phyloP scores from a whole-genome alignment of 139 green algal genomes.

The Haematococcus sp. region DNA sequence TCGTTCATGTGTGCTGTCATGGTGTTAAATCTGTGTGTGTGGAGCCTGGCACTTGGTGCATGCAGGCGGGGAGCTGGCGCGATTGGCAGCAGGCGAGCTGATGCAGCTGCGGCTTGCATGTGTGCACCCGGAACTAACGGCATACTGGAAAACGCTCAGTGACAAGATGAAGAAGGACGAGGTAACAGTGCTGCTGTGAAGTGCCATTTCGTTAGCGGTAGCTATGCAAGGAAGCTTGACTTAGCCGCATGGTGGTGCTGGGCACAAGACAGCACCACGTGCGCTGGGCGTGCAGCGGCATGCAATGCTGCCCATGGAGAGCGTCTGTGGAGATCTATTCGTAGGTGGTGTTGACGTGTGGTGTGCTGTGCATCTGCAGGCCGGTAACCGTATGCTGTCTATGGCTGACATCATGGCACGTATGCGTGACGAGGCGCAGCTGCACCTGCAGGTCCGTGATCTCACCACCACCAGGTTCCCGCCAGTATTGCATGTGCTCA shows the following conservation, averaged over 20 bases:
- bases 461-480: background rate
- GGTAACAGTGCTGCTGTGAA: constrained; percentile 1
- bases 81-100: constrained; percentile 27
- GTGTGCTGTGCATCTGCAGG: too few species aligned
- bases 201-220: too few species aligned
- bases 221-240: too few species aligned
- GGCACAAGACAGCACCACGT: too few species aligned
- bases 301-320: too few species aligned
- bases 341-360: too few species aligned
- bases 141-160: constrained; percentile 39
- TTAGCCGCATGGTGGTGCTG: too few species aligned
- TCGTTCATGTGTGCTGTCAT: too few species aligned
- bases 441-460: constrained; percentile 34
- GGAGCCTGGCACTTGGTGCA: too few species aligned
- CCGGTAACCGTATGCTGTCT: constrained; percentile 6
- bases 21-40: too few species aligned
- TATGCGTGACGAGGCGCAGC: constrained; percentile 53
- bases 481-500: background rate
- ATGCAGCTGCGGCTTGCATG: constrained; percentile 72
- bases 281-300: too few species aligned
- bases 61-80: constrained; percentile 15
- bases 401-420: constrained; percentile 64
- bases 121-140: constrained; percentile 76
- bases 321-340: too few species aligned
- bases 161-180: constrained; percentile 42